Conservation (phyloP, 495 filamentous ascomycete species). For the Neurospora sublineolata region DNA sequence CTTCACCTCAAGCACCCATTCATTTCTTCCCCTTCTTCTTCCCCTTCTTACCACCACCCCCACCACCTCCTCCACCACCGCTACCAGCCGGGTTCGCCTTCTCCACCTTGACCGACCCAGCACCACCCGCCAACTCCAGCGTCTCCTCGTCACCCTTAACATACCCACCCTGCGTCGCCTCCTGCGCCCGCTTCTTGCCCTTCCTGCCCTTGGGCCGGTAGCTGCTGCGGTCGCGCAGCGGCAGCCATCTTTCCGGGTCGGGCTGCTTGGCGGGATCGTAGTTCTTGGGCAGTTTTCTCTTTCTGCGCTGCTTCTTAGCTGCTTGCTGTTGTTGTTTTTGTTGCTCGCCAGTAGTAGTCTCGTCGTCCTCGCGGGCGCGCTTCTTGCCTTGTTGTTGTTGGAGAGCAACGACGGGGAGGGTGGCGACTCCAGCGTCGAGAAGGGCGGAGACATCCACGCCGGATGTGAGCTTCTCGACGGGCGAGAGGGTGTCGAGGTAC, state of each 20-base stretch:
- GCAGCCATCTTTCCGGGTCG: slow-evolving; percentile 89
- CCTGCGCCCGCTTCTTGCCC: slow-evolving; percentile 67
- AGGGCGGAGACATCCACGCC: slow-evolving; percentile 59
- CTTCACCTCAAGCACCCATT: not conserved
- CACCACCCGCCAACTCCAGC: slow-evolving; percentile 49
- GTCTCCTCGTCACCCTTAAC: slow-evolving; percentile 53
- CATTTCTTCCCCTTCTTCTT: slow-evolving; percentile 70
- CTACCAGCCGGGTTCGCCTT: slow-evolving; percentile 27
- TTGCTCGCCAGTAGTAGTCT: slow-evolving; percentile 13
- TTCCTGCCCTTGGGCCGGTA: slow-evolving; percentile 88
- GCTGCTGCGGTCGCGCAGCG: slow-evolving; percentile 72
- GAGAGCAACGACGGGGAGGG: slow-evolving; percentile 31
- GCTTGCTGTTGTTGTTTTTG: slow-evolving; percentile 50
- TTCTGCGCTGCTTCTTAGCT: slow-evolving; percentile 53
- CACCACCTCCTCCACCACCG: slow-evolving; percentile 25
- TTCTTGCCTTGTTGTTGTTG: slow-evolving; percentile 15
- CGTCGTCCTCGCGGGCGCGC: slow-evolving; percentile 24
- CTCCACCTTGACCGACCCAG: slow-evolving; percentile 47
- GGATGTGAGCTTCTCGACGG: slow-evolving; percentile 51
- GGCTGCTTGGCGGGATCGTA: slow-evolving; percentile 60
- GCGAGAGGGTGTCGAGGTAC: slow-evolving; percentile 51
- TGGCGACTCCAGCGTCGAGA: slow-evolving; percentile 64
- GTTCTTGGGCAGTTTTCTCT: slow-evolving; percentile 68
- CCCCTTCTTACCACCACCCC: slow-evolving; percentile 30
- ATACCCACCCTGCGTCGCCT: slow-evolving; percentile 74